Percentiles rank a stretch among this genome's conserved stretches.
Conservation (phyloP, 2,329 filamentous ascomycete species). For the Phaeosphaeriaceae sp. region DNA sequence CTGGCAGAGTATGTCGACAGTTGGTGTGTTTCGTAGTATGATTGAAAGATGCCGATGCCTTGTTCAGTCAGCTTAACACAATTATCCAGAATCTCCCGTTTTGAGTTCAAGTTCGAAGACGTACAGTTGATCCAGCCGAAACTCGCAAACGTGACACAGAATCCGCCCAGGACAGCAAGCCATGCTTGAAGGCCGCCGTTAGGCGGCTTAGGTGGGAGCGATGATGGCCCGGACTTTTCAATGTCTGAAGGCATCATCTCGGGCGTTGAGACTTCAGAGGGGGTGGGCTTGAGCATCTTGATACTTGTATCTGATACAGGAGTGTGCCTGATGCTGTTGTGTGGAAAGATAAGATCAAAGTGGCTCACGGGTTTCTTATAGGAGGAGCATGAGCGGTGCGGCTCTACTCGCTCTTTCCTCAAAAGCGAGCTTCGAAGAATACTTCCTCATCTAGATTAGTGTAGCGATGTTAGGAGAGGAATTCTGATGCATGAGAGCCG, state of each 20-base stretch:
- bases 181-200: constrained; percentile 28
- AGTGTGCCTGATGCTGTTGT: too few relatives aligned
- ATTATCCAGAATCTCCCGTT: too few relatives aligned
- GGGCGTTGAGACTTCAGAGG: neutral
- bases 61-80: too few relatives aligned
- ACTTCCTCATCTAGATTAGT: neutral
- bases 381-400: too few relatives aligned
- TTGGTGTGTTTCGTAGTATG: constrained; percentile 47
- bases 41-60: constrained; percentile 46
- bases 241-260: neutral
- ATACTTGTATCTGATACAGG: too few relatives aligned
- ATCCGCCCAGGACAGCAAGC: constrained; percentile 42
- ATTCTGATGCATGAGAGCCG: too few relatives aligned
- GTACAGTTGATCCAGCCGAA: constrained; percentile 40
- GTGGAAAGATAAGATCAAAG: too few relatives aligned
- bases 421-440: neutral
- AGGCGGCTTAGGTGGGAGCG: neutral
- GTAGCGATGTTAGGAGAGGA: neutral
- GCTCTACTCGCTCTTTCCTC: neutral
- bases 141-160: constrained; percentile 40
- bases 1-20: constrained; percentile 35
- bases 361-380: too few relatives aligned
- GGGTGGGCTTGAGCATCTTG: neutral
- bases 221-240: neutral
- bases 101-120: neutral